These are phyloP conservation scores for Clonostachys chloroleuca DNA, from an alignment of 2,329 filamentous ascomycete species.

Conservation along the genomic window DNA sequence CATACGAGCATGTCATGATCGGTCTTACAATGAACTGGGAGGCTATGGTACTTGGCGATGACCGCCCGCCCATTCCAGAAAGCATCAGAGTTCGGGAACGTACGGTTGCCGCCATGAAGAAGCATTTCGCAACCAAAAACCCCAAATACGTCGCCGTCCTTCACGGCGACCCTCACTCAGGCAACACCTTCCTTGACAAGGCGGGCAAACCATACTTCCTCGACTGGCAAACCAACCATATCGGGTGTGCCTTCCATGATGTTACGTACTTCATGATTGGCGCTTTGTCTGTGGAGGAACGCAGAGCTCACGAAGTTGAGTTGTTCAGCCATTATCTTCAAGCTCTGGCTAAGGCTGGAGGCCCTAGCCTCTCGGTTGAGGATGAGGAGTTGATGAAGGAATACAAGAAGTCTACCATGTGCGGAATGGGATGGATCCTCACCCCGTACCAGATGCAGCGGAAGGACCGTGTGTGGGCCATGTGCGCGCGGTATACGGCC, in stretches of 20 bases:
- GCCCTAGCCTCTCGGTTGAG: conserved; percentile 21
- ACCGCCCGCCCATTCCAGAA: conserved; percentile 24
- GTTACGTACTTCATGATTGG: conserved; percentile 32
- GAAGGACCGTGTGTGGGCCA: conserved; percentile 22
- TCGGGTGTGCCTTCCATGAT: conserved; percentile 36
- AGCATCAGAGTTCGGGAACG: conserved; percentile 27
- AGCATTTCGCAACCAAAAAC: conserved; percentile 27
- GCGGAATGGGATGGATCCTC: background rate
- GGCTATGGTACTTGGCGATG: conserved; percentile 16
- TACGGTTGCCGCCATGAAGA: conserved; percentile 24
- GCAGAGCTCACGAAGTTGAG: conserved; percentile 30
- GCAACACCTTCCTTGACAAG: conserved; percentile 33
- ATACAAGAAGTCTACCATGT: conserved; percentile 8
- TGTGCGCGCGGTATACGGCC: conserved; percentile 26
- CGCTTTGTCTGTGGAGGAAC: conserved; percentile 29
- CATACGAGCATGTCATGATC: background rate
- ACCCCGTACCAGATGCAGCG: conserved; percentile 20
- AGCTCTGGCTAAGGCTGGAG: conserved; percentile 20
- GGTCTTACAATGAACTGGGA: conserved; percentile 12
- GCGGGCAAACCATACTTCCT: conserved; percentile 28
- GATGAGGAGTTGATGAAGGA: conserved; percentile 8
- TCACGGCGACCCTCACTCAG: conserved; percentile 36
- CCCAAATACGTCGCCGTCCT: conserved; percentile 29
- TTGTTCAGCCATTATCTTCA: conserved; percentile 27
- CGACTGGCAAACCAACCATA: conserved; percentile 34